Evolutionary conservation across 208 protist species (phyloP).

Genomic region (Trypanosoma vivax): DNA sequence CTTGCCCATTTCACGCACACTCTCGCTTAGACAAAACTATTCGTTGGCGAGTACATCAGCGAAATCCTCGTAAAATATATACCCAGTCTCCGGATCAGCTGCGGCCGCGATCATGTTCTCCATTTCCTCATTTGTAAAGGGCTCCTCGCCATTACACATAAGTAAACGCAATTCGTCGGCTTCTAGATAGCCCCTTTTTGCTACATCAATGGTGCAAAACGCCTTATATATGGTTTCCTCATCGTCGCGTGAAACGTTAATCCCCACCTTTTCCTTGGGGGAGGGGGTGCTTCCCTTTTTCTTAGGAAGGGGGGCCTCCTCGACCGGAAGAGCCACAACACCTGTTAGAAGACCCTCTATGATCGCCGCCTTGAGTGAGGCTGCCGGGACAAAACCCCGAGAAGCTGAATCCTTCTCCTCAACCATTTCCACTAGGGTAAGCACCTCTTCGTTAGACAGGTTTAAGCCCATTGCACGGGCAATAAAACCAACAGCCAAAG

Average conservation of each 20-base stretch:
- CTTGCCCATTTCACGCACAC: too few species aligned
- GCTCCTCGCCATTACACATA: constrained; percentile 49
- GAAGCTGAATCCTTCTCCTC: constrained; percentile 55
- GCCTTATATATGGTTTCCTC: constrained; percentile 62
- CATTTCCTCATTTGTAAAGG: constrained; percentile 66
- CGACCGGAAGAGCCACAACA: constrained; percentile 30
- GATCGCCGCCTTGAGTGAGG: constrained; percentile 38
- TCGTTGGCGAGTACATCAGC: constrained; percentile 68
- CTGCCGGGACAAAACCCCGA: constrained; percentile 44
- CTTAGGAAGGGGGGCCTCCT: constrained; percentile 7
- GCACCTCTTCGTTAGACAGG: constrained; percentile 47
- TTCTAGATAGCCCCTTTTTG: constrained; percentile 61
- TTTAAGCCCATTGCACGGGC: constrained; percentile 84
- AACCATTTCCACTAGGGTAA: constrained; percentile 58
- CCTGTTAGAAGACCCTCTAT: constrained; percentile 77
- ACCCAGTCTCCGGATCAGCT: constrained; percentile 61
- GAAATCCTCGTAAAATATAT: constrained; percentile 78
- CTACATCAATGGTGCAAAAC: constrained; percentile 60
- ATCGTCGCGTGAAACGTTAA: constrained; percentile 37
- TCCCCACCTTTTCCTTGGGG: constrained; percentile 5
- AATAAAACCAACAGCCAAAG: constrained; percentile 66
- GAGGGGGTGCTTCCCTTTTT: background rate
- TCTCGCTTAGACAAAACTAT: constrained; percentile 17
- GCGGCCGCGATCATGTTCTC: constrained; percentile 75
- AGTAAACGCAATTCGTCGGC: constrained; percentile 46